Base-by-base conservation (phyloP, 2,329 filamentous ascomycete genomes). In the Nigrospora osmanthi region DNA sequence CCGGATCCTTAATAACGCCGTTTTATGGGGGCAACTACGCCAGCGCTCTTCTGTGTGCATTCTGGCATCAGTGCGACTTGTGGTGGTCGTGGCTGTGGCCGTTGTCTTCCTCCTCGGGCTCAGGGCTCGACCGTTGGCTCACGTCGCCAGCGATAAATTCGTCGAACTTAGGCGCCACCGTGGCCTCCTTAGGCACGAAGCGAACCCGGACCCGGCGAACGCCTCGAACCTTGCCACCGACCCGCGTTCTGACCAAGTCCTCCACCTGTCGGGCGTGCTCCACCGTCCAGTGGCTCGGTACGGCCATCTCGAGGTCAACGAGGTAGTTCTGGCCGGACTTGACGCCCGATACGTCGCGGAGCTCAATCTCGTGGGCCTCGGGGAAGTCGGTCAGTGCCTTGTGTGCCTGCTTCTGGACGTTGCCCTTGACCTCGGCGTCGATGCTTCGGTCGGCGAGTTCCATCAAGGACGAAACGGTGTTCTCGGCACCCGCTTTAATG, bases 251-350 rank as follows among this genome's bases (percentile, higher is more conserved):
- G 33, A 97, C 75, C 3, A 73, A 69, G 33, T 85, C 78, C 64
- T 98, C 93, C 13, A 95, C 72, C 14, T 75, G 68, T 34, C 80
- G 73, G 9, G 83, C 78, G 44, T 85, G 78, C 43, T 82, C 78
- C 6, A 98, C 71, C 0, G 85, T 85, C 85, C 87, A 95, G 32
- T 71, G 69, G 17, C 75, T 77, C 0, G 91, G 89, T 14, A 94
- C 87, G 2, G 80, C 85, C 49, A 97, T 68, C 63, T 95, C 90
- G 9, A 98, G 65, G 55, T 97, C 93, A 55, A 97, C 83, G 30
- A 97, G 73, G 62, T 94, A 96, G 68, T 96, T 98, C 65, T 96
- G 93, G 30, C 93, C 93, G 4, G 89, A 93, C 68, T 98, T 98
- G 66, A 95, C 78, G 44, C 93, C 93, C 52, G 89, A 86, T 3